phyloP scores from a whole-genome alignment of 352 stramenopile species.

The Globisporangium ultimum region DNA sequence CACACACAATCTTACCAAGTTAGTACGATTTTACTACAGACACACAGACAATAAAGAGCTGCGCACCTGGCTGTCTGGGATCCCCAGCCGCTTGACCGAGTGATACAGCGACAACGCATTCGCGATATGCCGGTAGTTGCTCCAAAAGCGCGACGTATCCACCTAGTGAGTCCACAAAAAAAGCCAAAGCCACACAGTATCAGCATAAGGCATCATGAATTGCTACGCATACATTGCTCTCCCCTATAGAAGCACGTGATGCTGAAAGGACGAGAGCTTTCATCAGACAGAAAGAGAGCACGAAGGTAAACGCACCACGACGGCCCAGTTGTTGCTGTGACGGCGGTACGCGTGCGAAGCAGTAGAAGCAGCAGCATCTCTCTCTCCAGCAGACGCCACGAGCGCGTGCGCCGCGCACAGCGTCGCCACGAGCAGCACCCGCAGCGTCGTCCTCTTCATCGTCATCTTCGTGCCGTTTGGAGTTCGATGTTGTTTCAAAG shows the following conservation, averaged over 20 bases:
- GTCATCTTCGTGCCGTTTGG: no score
- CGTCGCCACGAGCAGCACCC: slow-evolving; percentile 21
- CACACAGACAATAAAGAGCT: background rate
- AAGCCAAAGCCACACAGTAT: background rate
- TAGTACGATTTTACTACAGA: background rate
- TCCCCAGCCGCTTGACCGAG: slow-evolving; percentile 89
- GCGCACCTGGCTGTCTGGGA: slow-evolving; percentile 90
- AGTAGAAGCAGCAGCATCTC: no score
- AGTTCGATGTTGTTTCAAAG: no score
- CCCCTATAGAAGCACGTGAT: no score
- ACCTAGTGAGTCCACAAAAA: slow-evolving; percentile 43
- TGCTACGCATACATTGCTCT: no score
- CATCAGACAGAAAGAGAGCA: background rate
- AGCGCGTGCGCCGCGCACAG: slow-evolving; percentile 5
- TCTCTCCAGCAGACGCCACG: no score
- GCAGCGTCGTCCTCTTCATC: no score
- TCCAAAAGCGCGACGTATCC: slow-evolving; percentile 95
- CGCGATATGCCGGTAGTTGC: slow-evolving; percentile 96
- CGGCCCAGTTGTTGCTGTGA: slow-evolving; percentile 87
- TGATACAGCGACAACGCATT: slow-evolving; percentile 95
- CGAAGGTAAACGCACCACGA: slow-evolving; percentile 46
- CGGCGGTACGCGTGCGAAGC: slow-evolving; percentile 41
- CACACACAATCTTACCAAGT: background rate
- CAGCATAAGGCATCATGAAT: no score
- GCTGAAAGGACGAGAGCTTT: background rate